Conservation (phyloP, 768 basidiomycete species). For the Hericium rajendrae region DNA sequence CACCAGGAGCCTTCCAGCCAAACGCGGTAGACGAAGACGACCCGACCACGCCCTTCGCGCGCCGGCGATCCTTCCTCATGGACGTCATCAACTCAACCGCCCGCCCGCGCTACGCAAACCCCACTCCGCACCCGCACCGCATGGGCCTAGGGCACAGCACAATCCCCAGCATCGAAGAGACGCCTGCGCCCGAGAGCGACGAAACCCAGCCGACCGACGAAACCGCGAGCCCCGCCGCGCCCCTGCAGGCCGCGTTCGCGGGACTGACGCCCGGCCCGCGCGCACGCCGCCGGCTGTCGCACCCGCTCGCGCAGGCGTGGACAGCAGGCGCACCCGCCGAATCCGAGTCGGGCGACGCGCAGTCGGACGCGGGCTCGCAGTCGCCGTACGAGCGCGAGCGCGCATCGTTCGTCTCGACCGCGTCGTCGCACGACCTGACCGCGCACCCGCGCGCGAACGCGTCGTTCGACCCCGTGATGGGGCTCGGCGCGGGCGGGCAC, state of each 20-base stretch:
- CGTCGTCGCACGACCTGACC: slow-evolving; percentile 84
- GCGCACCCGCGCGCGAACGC: slow-evolving; percentile 73
- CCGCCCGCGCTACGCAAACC: slow-evolving; percentile 57
- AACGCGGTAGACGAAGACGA: slow-evolving; percentile 21
- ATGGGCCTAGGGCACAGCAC: neutral
- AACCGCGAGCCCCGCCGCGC: slow-evolving; percentile 16
- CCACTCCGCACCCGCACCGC: slow-evolving; percentile 50
- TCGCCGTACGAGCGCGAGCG: slow-evolving; percentile 42
- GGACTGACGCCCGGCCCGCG: slow-evolving; percentile 57
- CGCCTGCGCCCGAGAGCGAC: slow-evolving; percentile 8
- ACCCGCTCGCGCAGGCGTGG: slow-evolving; percentile 54
- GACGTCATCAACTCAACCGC: slow-evolving; percentile 77
- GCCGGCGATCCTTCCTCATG: slow-evolving; percentile 73
- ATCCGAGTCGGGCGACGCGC: neutral
- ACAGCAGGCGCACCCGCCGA: slow-evolving; percentile 6
- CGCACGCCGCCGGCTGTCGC: slow-evolving; percentile 39
- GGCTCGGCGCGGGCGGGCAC: slow-evolving; percentile 54
- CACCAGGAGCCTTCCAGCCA: slow-evolving; percentile 7
- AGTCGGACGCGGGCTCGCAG: slow-evolving; percentile 18
- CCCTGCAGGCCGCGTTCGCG: slow-evolving; percentile 45
- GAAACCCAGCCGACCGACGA: neutral
- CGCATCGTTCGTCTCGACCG: slow-evolving; percentile 69
- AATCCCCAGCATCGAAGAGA: neutral
- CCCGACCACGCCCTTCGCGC: slow-evolving; percentile 58
- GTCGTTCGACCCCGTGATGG: slow-evolving; percentile 79